These are phyloP conservation scores for Amaranthus hypochondriacus DNA, from an alignment of 148 eudicot genomes.

Conservation along the genomic window DNA sequence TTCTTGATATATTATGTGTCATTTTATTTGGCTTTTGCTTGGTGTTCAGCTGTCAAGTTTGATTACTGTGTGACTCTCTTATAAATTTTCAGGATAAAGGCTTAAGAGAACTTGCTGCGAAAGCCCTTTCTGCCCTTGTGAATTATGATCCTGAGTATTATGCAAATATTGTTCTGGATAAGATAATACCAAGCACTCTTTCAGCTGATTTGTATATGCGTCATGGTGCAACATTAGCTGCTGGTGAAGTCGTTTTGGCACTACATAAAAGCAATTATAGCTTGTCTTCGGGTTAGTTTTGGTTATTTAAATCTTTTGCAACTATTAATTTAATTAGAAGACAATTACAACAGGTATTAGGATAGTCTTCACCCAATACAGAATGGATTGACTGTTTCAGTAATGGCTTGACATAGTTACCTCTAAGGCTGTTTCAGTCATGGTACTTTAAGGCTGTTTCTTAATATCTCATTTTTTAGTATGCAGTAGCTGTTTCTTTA, in stretches of 20 bases:
- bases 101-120: conserved; percentile 89
- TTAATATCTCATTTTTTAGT: background rate
- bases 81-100: conserved; percentile 69
- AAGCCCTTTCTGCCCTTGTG: conserved; percentile 82
- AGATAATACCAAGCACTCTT: conserved; percentile 74
- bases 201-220: conserved; percentile 95
- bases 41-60: background rate
- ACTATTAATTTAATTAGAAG: background rate
- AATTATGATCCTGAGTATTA: conserved; percentile 68
- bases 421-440: background rate
- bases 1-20: background rate
- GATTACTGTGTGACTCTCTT: conserved; percentile 9
- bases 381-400: background rate
- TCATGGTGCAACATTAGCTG: conserved; percentile 94
- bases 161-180: conserved; percentile 62
- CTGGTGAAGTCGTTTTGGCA: conserved; percentile 80
- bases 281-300: conserved; percentile 61
- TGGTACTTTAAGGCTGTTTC: background rate
- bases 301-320: conserved; percentile 8
- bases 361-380: conserved; percentile 1
- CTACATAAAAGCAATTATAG: conserved; percentile 51
- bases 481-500: too few species aligned
- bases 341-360: background rate
- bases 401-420: background rate
- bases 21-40: background rate